These are phyloP conservation scores for Leccinellum albellum DNA, from an alignment of 768 basidiomycete species.

Conservation along the genomic window DNA sequence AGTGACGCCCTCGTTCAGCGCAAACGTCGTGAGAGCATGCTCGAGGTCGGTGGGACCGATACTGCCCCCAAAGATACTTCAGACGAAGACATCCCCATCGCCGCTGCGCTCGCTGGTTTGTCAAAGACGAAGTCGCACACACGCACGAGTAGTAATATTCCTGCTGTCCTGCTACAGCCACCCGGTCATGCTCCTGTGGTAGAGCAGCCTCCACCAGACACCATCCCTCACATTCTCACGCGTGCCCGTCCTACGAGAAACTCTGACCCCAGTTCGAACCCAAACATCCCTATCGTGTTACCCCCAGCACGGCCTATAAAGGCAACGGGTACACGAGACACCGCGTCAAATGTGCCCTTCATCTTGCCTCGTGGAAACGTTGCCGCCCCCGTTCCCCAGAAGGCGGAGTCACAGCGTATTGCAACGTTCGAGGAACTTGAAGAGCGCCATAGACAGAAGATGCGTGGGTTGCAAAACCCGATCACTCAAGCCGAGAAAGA, in stretches of 20 bases:
- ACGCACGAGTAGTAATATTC: slow-evolving; percentile 21
- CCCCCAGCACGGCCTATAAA: slow-evolving; percentile 34
- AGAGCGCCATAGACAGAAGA: slow-evolving; percentile 81
- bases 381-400: slow-evolving; percentile 44
- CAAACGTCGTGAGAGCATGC: slow-evolving; percentile 65
- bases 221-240: slow-evolving; percentile 20
- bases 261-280: slow-evolving; percentile 16
- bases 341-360: slow-evolving; percentile 37
- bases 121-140: slow-evolving; percentile 14
- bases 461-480: slow-evolving; percentile 78
- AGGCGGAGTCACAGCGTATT: slow-evolving; percentile 48
- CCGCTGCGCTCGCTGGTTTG: slow-evolving; percentile 14
- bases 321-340: slow-evolving; percentile 28
- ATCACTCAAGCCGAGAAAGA: slow-evolving; percentile 79
- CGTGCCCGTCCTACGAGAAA: slow-evolving; percentile 20
- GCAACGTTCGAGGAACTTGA: slow-evolving; percentile 85
- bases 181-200: slow-evolving; percentile 29
- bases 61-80: slow-evolving; percentile 31
- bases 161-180: slow-evolving; percentile 27
- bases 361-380: slow-evolving; percentile 45
- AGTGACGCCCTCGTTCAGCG: slow-evolving; percentile 69
- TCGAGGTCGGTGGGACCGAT: slow-evolving; percentile 42
- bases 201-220: slow-evolving; percentile 20
- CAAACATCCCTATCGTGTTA: slow-evolving; percentile 30
- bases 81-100: slow-evolving; percentile 35